These are phyloP conservation scores for Epichloe aotearoae DNA, from an alignment of 2,329 filamentous ascomycete genomes.

Conservation along the genomic window DNA sequence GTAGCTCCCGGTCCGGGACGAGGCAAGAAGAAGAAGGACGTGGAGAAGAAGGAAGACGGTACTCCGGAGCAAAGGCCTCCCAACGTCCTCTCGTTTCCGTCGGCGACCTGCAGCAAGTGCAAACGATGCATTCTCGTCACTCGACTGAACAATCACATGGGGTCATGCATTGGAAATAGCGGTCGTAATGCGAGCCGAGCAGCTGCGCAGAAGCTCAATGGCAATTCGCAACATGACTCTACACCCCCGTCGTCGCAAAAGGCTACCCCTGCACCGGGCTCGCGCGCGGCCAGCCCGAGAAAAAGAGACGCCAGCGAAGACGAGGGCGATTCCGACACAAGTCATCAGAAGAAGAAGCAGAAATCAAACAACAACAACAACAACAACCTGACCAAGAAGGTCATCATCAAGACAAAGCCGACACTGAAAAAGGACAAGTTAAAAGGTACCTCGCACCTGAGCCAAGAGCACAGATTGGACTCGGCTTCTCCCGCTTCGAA, in stretches of 20 bases:
- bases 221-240: constrained; percentile 38
- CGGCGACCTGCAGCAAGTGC: constrained; percentile 54
- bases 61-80: constrained; percentile 41
- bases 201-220: constrained; percentile 50
- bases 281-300: constrained; percentile 39
- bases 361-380: constrained; percentile 24
- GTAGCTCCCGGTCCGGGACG: constrained; percentile 56
- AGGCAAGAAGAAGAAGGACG: constrained; percentile 70
- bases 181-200: constrained; percentile 49
- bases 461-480: constrained; percentile 32
- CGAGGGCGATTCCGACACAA: constrained; percentile 37
- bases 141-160: constrained; percentile 55
- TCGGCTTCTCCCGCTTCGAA: constrained; percentile 12
- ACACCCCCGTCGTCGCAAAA: constrained; percentile 53
- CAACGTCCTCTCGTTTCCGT: constrained; percentile 51
- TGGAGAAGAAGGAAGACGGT: constrained; percentile 44
- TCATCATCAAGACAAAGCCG: constrained; percentile 40
- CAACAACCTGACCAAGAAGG: constrained; percentile 32
- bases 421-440: constrained; percentile 41
- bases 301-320: constrained; percentile 46
- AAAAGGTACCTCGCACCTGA: constrained; percentile 36
- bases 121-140: constrained; percentile 53
- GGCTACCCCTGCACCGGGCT: constrained; percentile 43
- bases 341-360: constrained; percentile 45
- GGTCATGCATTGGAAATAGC: constrained; percentile 53